phyloP scores from a whole-genome alignment of 305 asterid species.

The Withania somnifera region DNA sequence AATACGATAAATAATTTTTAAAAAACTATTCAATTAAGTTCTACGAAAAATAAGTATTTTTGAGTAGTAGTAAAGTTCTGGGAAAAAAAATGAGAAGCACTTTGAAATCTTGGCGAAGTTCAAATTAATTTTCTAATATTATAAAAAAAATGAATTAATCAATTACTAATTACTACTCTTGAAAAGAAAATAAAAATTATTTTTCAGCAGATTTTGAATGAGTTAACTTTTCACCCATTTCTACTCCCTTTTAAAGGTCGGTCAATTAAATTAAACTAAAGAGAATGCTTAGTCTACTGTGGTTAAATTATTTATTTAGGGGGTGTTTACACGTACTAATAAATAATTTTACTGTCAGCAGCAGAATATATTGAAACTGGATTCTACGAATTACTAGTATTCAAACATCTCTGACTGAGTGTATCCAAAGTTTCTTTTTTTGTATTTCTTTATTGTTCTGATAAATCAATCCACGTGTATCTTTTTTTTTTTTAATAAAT shows the following conservation, averaged over 20 bases:
- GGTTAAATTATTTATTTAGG: neutral
- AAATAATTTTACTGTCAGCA: conserved; percentile 4
- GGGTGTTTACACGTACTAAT: neutral
- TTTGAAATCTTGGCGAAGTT: too few species aligned
- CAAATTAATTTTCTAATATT: too few species aligned
- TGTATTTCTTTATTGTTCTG: neutral
- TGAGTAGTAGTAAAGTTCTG: too few species aligned
- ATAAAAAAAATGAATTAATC: too few species aligned
- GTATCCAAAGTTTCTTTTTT: neutral
- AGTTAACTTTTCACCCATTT: neutral
- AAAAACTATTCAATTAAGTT: too few species aligned
- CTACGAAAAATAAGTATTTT: too few species aligned
- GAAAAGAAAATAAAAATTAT: too few species aligned
- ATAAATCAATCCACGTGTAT: conserved; percentile 8
- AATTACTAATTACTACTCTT: too few species aligned
- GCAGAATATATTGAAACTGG: neutral
- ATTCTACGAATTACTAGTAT: conserved; percentile 4
- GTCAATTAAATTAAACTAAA: neutral
- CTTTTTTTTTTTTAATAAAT: too few species aligned
- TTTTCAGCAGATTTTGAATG: neutral
- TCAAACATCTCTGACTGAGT: conserved; percentile 7
- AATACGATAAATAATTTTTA: too few species aligned
- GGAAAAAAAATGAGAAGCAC: too few species aligned
- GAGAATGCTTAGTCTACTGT: neutral
- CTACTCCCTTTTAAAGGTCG: neutral